Evolutionary conservation across 805 yeast genomes (phyloP), one percentile per base, ranked within the genome.

Genomic region (Candida andamanensis): DNA sequence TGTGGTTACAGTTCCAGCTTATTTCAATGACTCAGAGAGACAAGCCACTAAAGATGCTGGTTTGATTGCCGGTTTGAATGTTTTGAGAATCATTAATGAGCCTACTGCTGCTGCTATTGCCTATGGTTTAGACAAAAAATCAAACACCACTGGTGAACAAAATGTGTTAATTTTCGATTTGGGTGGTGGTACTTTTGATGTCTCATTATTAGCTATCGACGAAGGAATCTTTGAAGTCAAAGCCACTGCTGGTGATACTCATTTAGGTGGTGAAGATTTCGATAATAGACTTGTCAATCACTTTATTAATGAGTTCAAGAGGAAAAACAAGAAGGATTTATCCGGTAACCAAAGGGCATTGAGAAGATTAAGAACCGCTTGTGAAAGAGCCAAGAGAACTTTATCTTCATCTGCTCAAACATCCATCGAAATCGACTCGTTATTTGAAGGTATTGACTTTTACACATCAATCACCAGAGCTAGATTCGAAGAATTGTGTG

Each of bases 141-240:
- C 56, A 37, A 76, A 74, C 53, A 36, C 50, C 17, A 53, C 50
- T 35, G 47, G 51, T 24, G 97, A 87, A 66, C 84, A 83, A 52
- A 89, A 87, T 63, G 85, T 87, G 46, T 78, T 87, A 54, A 94
- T 87, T 36, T 87, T 85, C 61, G 97, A 87, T 65, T 75, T 87
- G 52, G 97, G 97, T 75, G 97, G 97, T 66, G 97, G 97, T 74
- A 87, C 97, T 46, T 87, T 85, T 47, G 95, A 85, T 78, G 95
- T 85, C 15, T 85, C 95, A 3, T 67, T 85, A 33, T 74, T 85
- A 54, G 76, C 92, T 25, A 85, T 85, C 56, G 95, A 86, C 57
- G 84, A 80, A 47, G 95, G 95, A 67, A 87, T 86, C 39, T 85
- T 85, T 55, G 95, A 85, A 69, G 95, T 85, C 35, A 76, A 82